phyloP scores from a whole-genome alignment of 2,329 filamentous ascomycete species.

The Didymosphaeria variabile region DNA sequence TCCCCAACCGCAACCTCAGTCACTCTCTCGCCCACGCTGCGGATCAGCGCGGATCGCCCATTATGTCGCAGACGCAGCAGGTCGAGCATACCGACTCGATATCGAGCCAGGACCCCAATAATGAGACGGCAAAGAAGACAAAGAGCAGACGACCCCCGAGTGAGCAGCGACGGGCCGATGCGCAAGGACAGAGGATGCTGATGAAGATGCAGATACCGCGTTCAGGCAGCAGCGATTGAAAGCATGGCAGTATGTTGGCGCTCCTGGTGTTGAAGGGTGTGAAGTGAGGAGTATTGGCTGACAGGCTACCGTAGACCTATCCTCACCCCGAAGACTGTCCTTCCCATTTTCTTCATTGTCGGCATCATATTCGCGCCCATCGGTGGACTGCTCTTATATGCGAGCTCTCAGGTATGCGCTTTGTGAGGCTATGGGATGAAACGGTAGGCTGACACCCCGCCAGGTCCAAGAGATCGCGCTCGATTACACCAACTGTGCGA shows the following conservation, averaged over 20 bases:
- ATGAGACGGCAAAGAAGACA: conserved; percentile 65
- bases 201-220: conserved; percentile 75
- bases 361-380: conserved; percentile 94
- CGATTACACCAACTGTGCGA: conserved; percentile 84
- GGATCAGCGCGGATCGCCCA: conserved; percentile 42
- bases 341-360: conserved; percentile 89
- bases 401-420: conserved; percentile 75
- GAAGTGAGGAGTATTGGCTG: conserved; percentile 38
- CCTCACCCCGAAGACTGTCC: conserved; percentile 90
- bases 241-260: conserved; percentile 87
- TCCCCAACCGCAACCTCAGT: conserved; percentile 23
- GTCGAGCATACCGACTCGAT: conserved; percentile 55
- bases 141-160: conserved; percentile 94
- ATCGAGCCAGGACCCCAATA: conserved; percentile 53
- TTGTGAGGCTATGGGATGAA: neutral
- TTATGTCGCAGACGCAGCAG: conserved; percentile 57
- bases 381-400: conserved; percentile 84
- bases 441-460: conserved; percentile 24
- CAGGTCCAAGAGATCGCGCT: conserved; percentile 90
- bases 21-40: conserved; percentile 30
- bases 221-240: conserved; percentile 97
- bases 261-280: neutral
- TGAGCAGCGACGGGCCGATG: conserved; percentile 55
- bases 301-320: conserved; percentile 74
- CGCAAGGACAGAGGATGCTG: conserved; percentile 28